These are phyloP conservation scores for Fusarium sp. DNA, from an alignment of 2,329 filamentous ascomycete genomes.

Conservation along the genomic window DNA sequence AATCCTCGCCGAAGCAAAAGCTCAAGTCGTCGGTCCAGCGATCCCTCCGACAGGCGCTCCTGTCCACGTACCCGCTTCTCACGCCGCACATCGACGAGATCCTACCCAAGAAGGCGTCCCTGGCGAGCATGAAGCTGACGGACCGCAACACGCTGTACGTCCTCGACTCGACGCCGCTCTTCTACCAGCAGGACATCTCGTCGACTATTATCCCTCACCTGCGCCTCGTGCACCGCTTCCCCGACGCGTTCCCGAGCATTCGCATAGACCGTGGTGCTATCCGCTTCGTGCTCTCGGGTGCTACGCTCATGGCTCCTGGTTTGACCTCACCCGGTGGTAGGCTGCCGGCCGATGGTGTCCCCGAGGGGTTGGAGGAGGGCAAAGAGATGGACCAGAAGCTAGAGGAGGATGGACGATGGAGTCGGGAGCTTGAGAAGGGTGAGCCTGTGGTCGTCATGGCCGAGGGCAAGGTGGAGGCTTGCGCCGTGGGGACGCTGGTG, in stretches of 20 bases:
- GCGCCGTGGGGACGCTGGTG: constrained; percentile 86
- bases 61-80: constrained; percentile 87
- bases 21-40: constrained; percentile 97
- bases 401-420: constrained; percentile 67
- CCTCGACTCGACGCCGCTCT: constrained; percentile 81
- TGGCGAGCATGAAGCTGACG: constrained; percentile 92
- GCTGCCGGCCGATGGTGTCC: constrained; percentile 69
- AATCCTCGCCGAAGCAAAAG: constrained; percentile 84
- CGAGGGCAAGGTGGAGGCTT: constrained; percentile 93
- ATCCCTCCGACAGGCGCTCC: constrained; percentile 82
- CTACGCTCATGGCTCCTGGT: constrained; percentile 95
- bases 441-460: constrained; percentile 89
- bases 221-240: constrained; percentile 89
- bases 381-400: constrained; percentile 57
- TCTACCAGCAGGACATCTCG: constrained; percentile 86
- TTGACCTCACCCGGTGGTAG: constrained; percentile 86
- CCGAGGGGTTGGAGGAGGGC: constrained; percentile 50
- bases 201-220: constrained; percentile 88
- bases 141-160: constrained; percentile 92
- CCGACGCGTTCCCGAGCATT: constrained; percentile 82
- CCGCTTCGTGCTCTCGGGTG: constrained; percentile 93
- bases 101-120: constrained; percentile 91
- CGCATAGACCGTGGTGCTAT: constrained; percentile 97
- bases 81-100: constrained; percentile 92
- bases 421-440: constrained; percentile 79